Evolutionary conservation across 2,329 filamentous ascomycete species (phyloP).

Genomic region (Purpureocillium lavendulum): DNA sequence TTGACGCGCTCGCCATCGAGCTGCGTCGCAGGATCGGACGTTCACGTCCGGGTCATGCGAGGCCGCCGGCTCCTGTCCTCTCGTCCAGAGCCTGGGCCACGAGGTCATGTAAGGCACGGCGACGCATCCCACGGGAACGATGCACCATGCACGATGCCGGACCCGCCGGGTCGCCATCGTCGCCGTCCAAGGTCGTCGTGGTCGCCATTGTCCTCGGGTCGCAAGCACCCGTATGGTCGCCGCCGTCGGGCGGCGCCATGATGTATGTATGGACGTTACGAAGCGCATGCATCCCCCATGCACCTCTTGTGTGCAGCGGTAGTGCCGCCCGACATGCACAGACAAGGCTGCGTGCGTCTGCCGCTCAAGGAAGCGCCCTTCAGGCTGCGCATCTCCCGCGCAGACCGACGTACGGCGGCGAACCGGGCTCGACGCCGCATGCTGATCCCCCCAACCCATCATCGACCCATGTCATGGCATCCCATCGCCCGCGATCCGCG

Average conservation of each 20-base stretch:
- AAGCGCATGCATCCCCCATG: neutral
- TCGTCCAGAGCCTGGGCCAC: slow-evolving; percentile 12
- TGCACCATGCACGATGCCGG: slow-evolving; percentile 1
- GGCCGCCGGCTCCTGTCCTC: slow-evolving; percentile 7
- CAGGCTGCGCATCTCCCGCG: no score
- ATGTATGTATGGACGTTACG: no score
- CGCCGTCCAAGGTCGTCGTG: no score
- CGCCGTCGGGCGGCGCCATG: no score
- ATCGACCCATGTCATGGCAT: no score
- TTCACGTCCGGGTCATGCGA: slow-evolving; percentile 16
- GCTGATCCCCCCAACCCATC: no score
- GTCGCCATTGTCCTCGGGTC: no score
- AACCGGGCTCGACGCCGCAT: neutral
- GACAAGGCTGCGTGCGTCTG: neutral
- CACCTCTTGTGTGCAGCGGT: neutral
- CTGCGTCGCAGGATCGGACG: slow-evolving; percentile 18
- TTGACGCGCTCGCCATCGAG: slow-evolving; percentile 16
- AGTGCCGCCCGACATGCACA: neutral
- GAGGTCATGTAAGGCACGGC: slow-evolving; percentile 20
- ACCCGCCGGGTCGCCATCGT: no score
- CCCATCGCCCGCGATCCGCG: no score
- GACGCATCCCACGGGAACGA: slow-evolving; percentile 2
- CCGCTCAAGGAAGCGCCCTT: no score
- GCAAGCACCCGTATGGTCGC: no score
- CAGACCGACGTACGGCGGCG: neutral